Conservation (phyloP, 345 rosid genomes). For the Hibiscus tridactylites region DNA sequence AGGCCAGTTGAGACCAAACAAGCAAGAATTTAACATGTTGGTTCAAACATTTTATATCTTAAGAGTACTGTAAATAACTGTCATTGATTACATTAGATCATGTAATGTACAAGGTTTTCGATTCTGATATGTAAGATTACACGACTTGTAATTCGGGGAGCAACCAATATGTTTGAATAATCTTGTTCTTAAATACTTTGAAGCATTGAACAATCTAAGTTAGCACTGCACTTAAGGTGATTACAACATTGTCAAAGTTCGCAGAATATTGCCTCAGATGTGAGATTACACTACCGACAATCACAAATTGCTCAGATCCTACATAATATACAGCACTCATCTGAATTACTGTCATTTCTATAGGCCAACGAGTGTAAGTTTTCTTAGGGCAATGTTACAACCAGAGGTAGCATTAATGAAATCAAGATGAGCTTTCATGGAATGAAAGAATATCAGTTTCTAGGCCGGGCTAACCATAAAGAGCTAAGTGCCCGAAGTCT, state of each 20-base stretch:
- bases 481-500: conserved; percentile 93
- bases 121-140: background rate
- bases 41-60: background rate
- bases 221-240: background rate
- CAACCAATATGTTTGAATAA: background rate
- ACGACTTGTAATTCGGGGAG: background rate
- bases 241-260: background rate
- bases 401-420: background rate
- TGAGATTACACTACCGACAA: background rate
- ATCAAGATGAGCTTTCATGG: background rate
- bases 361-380: background rate
- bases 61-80: background rate
- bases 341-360: background rate
- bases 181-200: background rate
- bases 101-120: background rate
- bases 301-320: conserved; percentile 1
- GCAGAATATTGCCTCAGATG: background rate
- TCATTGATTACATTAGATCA: background rate
- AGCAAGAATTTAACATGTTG: background rate
- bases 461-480: conserved; percentile 83
- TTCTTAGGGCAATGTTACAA: background rate
- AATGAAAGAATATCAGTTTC: conserved; percentile 28
- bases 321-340: background rate
- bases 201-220: conserved; percentile 2
- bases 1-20: background rate